Percentiles rank a stretch among this genome's conserved stretches.
Evolutionary conservation across 2,329 filamentous ascomycete species (phyloP).

Genomic region (Metarhizium robertsii): DNA sequence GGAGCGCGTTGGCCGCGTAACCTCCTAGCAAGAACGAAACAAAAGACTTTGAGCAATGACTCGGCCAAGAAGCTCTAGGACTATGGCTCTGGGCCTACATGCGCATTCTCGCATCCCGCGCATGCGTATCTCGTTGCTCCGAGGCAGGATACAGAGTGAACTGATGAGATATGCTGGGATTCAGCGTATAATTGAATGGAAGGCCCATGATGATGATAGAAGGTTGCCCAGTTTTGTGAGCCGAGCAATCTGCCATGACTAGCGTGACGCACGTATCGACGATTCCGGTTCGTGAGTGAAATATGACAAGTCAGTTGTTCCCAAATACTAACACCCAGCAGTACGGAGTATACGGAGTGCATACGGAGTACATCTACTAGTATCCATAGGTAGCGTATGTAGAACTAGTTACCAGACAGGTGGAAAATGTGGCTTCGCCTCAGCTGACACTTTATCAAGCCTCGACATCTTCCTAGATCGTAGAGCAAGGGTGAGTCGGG

Average conservation of each 20-base stretch:
- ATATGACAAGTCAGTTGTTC: no score
- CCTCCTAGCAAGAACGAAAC: background rate
- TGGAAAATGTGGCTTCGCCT: no score
- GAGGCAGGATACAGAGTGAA: background rate
- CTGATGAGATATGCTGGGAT: background rate
- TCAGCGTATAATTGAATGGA: background rate
- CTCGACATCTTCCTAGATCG: background rate
- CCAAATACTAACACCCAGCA: no score
- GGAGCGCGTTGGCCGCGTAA: background rate
- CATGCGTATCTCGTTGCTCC: background rate
- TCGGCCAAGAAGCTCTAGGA: background rate
- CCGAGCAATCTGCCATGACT: background rate
- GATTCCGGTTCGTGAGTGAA: no score
- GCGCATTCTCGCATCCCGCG: background rate
- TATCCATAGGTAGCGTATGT: no score
- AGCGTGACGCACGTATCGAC: background rate
- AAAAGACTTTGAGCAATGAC: background rate
- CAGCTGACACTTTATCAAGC: no score
- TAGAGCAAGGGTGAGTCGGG: background rate
- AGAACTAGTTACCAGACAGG: no score
- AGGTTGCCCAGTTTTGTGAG: background rate
- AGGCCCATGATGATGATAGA: background rate
- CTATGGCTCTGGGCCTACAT: background rate
- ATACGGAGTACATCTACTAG: no score
- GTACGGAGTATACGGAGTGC: no score